These are phyloP conservation scores for Chamaecyparis obtusa DNA, from an alignment of 75 land plant genomes.

Conservation along the genomic window DNA sequence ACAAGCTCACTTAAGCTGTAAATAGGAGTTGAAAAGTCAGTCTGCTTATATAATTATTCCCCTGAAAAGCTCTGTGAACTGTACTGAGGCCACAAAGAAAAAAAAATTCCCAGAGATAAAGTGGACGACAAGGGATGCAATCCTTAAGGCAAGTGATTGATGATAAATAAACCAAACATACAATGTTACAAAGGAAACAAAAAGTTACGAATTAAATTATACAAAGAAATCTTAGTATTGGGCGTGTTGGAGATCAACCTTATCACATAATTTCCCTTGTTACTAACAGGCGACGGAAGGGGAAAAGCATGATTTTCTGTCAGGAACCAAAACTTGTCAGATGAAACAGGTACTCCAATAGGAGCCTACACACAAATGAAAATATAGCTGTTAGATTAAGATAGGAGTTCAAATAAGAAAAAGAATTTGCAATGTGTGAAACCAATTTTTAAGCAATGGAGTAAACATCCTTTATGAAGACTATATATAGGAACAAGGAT, in stretches of 20 bases:
- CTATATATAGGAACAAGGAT: neutral
- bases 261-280: slow-evolving; percentile 89
- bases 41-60: neutral
- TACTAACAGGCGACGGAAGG: slow-evolving; percentile 81
- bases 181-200: neutral
- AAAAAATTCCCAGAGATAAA: neutral
- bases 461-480: neutral
- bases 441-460: neutral
- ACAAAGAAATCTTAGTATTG: neutral
- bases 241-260: slow-evolving; percentile 47
- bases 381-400: neutral
- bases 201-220: neutral
- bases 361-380: slow-evolving; percentile 68
- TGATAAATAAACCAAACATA: neutral
- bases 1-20: slow-evolving; percentile 95
- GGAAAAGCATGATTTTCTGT: slow-evolving; percentile 60
- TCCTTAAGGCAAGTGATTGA: neutral
- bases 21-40: slow-evolving; percentile 2
- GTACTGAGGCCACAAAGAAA: neutral
- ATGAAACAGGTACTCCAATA: slow-evolving; percentile 71
- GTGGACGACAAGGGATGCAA: neutral
- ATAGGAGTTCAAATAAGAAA: neutral
- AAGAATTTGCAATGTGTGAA: neutral
- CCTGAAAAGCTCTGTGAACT: neutral
- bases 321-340: slow-evolving; percentile 89